Evolutionary conservation across 1,284 basidiomycete species (phyloP).

Genomic region (Rhizopogon hawkerae): DNA sequence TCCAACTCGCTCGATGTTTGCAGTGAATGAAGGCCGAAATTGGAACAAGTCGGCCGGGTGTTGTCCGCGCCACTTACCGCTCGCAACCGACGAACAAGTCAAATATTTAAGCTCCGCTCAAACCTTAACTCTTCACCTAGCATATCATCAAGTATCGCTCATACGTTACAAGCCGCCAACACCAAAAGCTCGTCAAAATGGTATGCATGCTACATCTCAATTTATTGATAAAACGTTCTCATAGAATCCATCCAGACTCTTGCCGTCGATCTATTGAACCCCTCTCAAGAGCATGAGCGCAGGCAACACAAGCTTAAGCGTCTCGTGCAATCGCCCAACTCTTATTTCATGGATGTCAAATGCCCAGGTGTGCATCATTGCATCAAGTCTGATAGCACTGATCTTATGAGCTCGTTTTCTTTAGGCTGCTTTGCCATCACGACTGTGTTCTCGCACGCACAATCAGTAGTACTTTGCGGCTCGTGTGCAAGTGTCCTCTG

Average conservation of each 20-base stretch:
- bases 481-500: slow-evolving; percentile 94
- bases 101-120: neutral
- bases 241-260: slow-evolving; percentile 61
- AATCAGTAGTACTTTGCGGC: slow-evolving; percentile 88
- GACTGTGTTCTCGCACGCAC: slow-evolving; percentile 92
- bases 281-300: slow-evolving; percentile 79
- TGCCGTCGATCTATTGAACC: slow-evolving; percentile 97
- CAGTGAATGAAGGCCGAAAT: no score
- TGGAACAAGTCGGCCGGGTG: no score
- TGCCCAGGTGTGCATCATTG: slow-evolving; percentile 73
- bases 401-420: slow-evolving; percentile 10
- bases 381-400: neutral
- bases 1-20: no score
- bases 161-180: neutral
- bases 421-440: slow-evolving; percentile 90
- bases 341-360: slow-evolving; percentile 99
- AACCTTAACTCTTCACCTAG: neutral
- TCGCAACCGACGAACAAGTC: no score
- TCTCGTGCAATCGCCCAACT: slow-evolving; percentile 95
- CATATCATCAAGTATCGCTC: neutral
- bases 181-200: slow-evolving; percentile 2
- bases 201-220: neutral
- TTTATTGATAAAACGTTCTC: neutral
- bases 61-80: no score
- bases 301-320: slow-evolving; percentile 99